Evolutionary conservation across 2,329 filamentous ascomycete genomes (phyloP).

Genomic region (Apiospora kogelbergensis): DNA sequence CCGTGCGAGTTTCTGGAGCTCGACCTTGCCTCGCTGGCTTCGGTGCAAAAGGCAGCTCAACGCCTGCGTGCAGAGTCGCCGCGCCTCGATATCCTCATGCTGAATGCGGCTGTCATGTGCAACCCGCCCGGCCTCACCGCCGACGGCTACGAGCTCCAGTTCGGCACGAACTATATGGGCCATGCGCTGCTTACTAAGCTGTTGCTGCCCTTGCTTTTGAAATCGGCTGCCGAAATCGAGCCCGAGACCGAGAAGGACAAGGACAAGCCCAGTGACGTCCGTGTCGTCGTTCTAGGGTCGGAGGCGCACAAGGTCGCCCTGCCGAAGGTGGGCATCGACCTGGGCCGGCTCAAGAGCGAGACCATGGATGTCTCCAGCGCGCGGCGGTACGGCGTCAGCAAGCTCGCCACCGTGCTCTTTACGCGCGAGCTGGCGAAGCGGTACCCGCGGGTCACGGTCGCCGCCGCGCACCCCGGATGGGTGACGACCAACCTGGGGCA

Average conservation of each 20-base stretch:
- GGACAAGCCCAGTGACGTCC: constrained; percentile 13
- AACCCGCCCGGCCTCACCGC: constrained; percentile 39
- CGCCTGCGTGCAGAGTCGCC: constrained; percentile 32
- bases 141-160: constrained; percentile 43
- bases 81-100: constrained; percentile 41
- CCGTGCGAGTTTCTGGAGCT: constrained; percentile 32
- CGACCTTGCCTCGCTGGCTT: constrained; percentile 37
- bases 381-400: constrained; percentile 19
- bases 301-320: constrained; percentile 6
- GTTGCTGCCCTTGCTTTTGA: constrained; percentile 33
- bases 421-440: constrained; percentile 16
- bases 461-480: constrained; percentile 11
- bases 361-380: constrained; percentile 7
- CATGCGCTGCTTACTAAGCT: constrained; percentile 39
- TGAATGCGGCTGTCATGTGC: constrained; percentile 41
- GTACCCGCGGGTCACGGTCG: constrained; percentile 13
- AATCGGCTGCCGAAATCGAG: constrained; percentile 29
- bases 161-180: constrained; percentile 39
- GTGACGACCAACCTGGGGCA: constrained; percentile 9
- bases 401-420: constrained; percentile 19
- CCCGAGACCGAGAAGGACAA: background rate
- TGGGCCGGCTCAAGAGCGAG: constrained; percentile 14
- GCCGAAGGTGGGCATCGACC: constrained; percentile 12
- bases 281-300: constrained; percentile 16
- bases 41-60: constrained; percentile 35